These are phyloP conservation scores for Iberis pinnata DNA, from an alignment of 345 rosid genomes.

Conservation along the genomic window DNA sequence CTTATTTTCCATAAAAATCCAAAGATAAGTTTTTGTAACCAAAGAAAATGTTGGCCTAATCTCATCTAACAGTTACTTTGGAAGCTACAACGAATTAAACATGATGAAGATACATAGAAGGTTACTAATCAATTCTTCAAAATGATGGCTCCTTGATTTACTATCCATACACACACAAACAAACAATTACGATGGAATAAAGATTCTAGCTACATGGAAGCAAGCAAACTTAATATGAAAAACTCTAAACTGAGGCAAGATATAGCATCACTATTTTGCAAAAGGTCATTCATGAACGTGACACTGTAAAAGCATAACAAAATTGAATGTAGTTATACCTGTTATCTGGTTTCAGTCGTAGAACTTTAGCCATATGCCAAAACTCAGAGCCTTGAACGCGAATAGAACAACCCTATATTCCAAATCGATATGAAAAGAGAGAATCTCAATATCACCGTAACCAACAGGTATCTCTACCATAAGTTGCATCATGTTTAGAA, in stretches of 20 bases:
- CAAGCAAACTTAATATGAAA: no score
- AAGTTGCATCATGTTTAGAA: no score
- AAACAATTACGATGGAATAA: no score
- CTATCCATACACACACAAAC: no score
- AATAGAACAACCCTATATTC: conserved; percentile 56
- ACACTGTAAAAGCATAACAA: background rate
- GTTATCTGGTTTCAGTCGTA: conserved; percentile 52
- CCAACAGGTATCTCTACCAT: no score
- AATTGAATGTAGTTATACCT: conserved; percentile 28
- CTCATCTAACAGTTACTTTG: background rate
- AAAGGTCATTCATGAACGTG: background rate
- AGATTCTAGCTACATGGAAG: no score
- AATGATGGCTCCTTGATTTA: background rate
- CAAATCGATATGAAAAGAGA: background rate
- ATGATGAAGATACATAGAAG: no score
- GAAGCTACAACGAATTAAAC: no score
- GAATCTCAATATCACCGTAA: background rate
- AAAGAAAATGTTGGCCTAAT: background rate
- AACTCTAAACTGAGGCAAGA: background rate
- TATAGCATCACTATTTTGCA: background rate
- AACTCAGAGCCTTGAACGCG: conserved; percentile 81
- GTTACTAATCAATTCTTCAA: no score
- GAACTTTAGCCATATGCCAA: conserved; percentile 77
- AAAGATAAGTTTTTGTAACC: background rate
- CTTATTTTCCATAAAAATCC: background rate